A percentile compares a stretch with the other conserved stretches of the same genome.
These are phyloP conservation scores for Chlorella sp. DNA, from an alignment of 139 green algal species.

Conservation along the genomic window DNA sequence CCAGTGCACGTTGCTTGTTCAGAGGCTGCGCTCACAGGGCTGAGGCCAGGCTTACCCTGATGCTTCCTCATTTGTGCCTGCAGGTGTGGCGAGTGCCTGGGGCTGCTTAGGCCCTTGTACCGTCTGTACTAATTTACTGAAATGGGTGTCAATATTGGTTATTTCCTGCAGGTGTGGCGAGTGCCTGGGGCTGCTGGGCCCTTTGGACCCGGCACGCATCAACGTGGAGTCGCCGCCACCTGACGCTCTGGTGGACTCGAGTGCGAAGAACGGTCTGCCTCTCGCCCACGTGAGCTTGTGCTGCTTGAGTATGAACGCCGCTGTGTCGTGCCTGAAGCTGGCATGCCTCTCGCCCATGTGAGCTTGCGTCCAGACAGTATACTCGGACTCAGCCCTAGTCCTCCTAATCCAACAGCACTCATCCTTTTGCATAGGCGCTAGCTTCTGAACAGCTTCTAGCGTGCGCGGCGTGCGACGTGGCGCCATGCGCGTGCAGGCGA, in stretches of 20 bases:
- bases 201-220: background rate
- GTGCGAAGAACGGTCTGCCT: background rate
- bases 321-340: background rate
- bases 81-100: background rate
- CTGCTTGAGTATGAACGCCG: background rate
- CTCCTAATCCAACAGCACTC: too few species aligned
- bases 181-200: background rate
- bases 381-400: too few species aligned
- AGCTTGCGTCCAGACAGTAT: background rate
- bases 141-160: too few species aligned
- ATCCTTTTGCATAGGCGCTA: too few species aligned
- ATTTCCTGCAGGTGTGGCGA: background rate
- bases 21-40: too few species aligned
- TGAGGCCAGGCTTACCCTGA: background rate
- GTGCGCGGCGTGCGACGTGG: too few species aligned
- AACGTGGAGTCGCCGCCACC: background rate
- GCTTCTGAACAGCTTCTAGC: too few species aligned
- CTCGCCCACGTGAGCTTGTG: background rate
- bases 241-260: background rate
- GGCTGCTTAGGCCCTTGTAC: background rate
- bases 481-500: background rate
- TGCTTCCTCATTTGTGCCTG: background rate
- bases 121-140: too few species aligned
- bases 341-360: background rate
- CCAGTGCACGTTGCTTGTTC: too few species aligned